Percentiles rank a stretch among this genome's conserved stretches.
phyloP scores from a whole-genome alignment of 306 rosid genomes.

The Cicer arietinum region DNA sequence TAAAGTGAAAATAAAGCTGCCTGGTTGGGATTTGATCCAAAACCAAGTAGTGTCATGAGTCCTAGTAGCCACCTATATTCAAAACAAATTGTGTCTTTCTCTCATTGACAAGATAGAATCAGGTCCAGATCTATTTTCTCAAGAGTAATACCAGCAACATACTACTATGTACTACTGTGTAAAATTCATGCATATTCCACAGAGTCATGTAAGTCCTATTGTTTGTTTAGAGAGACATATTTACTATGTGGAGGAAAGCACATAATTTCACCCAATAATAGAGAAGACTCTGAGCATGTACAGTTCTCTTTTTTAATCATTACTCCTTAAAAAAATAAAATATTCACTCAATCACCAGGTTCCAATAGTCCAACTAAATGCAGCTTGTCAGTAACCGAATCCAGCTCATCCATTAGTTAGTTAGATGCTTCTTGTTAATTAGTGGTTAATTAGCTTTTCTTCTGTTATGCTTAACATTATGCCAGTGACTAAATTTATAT shows the following conservation, averaged over 20 bases:
- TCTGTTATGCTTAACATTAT: background rate
- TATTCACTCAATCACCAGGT: background rate
- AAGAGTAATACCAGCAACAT: background rate
- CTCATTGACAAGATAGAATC: background rate
- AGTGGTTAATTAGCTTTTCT: background rate
- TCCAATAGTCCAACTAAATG: background rate
- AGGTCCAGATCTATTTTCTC: background rate
- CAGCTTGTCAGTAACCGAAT: background rate
- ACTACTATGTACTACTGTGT: background rate
- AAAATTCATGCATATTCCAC: background rate
- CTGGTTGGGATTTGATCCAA: slow-evolving; percentile 8
- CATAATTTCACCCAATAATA: background rate
- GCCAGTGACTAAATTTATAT: background rate
- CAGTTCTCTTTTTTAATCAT: slow-evolving; percentile 12
- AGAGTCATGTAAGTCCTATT: background rate
- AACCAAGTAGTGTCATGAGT: slow-evolving; percentile 7
- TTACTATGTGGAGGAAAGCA: background rate
- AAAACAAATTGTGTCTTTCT: background rate
- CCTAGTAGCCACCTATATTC: background rate
- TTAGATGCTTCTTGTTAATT: slow-evolving; percentile 5
- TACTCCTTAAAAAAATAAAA: background rate
- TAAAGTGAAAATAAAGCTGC: background rate
- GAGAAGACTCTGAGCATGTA: background rate
- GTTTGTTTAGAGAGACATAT: background rate
- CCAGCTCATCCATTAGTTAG: background rate